Percentiles rank a stretch among this genome's conserved stretches.
phyloP scores from a whole-genome alignment of 1,284 basidiomycete species.

The Leccinum proximum region DNA sequence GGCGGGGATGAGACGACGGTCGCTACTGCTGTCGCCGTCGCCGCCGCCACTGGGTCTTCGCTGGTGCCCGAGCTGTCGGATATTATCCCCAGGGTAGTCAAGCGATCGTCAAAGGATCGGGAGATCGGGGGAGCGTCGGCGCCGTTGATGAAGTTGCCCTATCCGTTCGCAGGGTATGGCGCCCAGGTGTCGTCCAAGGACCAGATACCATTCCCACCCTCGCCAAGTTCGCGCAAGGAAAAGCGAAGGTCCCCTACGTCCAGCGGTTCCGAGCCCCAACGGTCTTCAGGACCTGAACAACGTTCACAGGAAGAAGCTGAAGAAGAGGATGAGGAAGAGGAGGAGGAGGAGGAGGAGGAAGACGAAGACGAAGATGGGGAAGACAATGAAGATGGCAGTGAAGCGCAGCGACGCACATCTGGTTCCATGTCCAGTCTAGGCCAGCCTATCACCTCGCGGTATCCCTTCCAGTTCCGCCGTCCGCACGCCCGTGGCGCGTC shows the following conservation, averaged over 20 bases:
- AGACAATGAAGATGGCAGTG: conserved; percentile 37
- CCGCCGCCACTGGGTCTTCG: conserved; percentile 10
- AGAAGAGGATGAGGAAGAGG: conserved; percentile 36
- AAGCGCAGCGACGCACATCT: conserved; percentile 56
- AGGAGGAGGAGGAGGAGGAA: conserved; percentile 39
- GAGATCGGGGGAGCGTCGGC: conserved; percentile 32
- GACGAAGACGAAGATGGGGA: conserved; percentile 38
- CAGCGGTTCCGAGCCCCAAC: conserved; percentile 19
- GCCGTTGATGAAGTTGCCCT: conserved; percentile 46
- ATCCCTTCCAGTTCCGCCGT: conserved; percentile 66
- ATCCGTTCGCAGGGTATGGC: conserved; percentile 57
- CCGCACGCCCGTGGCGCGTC: conserved; percentile 44
- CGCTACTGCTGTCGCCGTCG: not conserved
- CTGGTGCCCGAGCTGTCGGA: conserved; percentile 36
- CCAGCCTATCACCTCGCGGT: conserved; percentile 67
- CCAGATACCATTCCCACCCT: conserved; percentile 71
- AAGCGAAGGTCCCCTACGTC: conserved; percentile 27
- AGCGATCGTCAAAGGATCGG: conserved; percentile 36
- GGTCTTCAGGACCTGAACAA: conserved; percentile 17
- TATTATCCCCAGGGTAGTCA: conserved; percentile 42
- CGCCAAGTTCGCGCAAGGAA: conserved; percentile 41
- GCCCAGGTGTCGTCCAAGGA: conserved; percentile 55
- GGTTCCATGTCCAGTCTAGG: conserved; percentile 82
- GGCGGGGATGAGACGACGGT: conserved; percentile 6
- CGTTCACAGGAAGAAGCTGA: conserved; percentile 35